Base-by-base conservation (phyloP, 805 yeast genomes). In the Lachancea sp. region DNA sequence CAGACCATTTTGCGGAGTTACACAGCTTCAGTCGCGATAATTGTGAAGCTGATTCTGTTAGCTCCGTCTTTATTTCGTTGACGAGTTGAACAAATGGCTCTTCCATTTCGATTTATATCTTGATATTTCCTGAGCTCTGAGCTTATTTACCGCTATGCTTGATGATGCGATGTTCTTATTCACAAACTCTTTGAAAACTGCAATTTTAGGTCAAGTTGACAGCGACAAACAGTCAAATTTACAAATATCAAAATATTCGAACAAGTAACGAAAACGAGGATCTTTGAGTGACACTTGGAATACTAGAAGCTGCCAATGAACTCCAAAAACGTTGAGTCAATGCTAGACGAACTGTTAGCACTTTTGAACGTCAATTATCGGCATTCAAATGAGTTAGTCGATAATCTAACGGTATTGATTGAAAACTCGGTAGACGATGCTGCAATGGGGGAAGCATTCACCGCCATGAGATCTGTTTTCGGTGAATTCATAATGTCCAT, bases 1-100 rank as follows among this genome's bases (percentile, higher is more conserved):
- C 81, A 1, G 81, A 72, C 95, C 95, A 89, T 67, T 86, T 86
- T 3, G 95, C 78, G 0, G 89, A 81, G 42, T 79, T 80, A 55
- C 73, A 72, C 11, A 88, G 69, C 47, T 84, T 78, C 48, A 86
- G 67, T 29, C 76, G 74, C 1, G 78, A 61, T 16, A 87, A 67
- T 3, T 69, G 67, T 20, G 52, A 49, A 3, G 72, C 65, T 2
- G 84, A 73, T 34, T 59, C 62, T 18, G 73, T 57, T 25, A 76
- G 55, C 12, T 58, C 58, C 3, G 41, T 29, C 22, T 44, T 52
- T 10, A 62, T 40, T 27, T 56, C 58, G 16, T n/a, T 12, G 3
- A 43, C n/a, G 15, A 43, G 29, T 18, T 38, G 37, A 2, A 25
- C n/a, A 26, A 32, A 30, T 29, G 42, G n/a, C 13, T 16, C 16